Evolutionary conservation across 2,329 filamentous ascomycete species (phyloP).

Genomic region (Penicillium psychrosexuale): DNA sequence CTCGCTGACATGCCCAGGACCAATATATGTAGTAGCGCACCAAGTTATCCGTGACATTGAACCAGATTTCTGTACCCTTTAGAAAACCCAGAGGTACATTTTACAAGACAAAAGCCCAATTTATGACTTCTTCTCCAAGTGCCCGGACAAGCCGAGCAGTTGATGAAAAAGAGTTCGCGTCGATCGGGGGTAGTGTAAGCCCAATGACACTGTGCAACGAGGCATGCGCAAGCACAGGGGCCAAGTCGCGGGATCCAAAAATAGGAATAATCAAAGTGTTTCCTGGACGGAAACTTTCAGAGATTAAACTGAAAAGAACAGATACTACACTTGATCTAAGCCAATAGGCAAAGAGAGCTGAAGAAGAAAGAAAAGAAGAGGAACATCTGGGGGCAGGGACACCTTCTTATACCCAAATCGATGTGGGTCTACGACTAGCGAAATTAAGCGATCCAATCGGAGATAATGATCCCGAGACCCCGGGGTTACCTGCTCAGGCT

Average conservation of each 20-base stretch:
- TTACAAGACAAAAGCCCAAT: no score
- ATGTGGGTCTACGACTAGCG: conserved; percentile 2
- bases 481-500: not conserved
- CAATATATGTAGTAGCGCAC: no score
- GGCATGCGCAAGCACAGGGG: conserved; percentile 73
- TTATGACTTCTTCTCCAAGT: conserved; percentile 51
- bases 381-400: conserved; percentile 23
- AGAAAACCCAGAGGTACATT: no score
- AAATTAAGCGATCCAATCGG: conserved; percentile 4
- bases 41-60: no score
- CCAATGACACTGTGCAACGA: conserved; percentile 67
- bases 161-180: conserved; percentile 65
- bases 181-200: conserved; percentile 71
- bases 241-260: conserved; percentile 57
- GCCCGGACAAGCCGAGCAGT: conserved; percentile 51
- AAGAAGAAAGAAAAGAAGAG: conserved; percentile 46
- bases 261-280: conserved; percentile 78
- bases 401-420: conserved; percentile 30
- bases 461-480: rapidly evolving
- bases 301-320: conserved; percentile 98
- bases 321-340: conserved; percentile 97
- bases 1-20: no score
- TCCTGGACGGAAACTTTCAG: conserved; percentile 74
- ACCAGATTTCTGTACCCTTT: no score
- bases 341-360: conserved; percentile 56